phyloP scores from a whole-genome alignment of 768 basidiomycete genomes.

The Lactarius quietus region DNA sequence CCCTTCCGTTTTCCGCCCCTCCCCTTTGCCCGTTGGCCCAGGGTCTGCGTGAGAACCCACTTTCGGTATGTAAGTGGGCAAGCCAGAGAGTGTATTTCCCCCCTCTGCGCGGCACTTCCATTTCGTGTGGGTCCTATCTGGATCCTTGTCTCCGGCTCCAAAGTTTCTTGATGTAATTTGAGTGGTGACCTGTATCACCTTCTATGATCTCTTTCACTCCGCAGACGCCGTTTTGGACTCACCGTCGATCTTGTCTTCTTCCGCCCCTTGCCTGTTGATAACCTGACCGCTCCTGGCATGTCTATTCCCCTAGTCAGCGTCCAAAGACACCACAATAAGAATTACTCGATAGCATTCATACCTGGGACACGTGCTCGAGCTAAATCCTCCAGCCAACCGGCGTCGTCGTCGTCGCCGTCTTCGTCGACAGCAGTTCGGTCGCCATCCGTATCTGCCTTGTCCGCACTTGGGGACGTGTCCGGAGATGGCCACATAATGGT shows the following conservation, averaged over 20 bases:
- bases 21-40: slow-evolving; percentile 2
- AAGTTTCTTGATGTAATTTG: slow-evolving; percentile 7
- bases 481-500: slow-evolving; percentile 13
- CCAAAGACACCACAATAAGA: neutral
- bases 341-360: neutral
- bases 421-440: neutral
- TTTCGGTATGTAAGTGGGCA: slow-evolving; percentile 8
- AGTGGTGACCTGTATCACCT: slow-evolving; percentile 11
- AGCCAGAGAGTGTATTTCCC: slow-evolving; percentile 1
- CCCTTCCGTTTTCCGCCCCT: slow-evolving; percentile 3
- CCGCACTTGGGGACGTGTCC: slow-evolving; percentile 8
- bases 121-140: slow-evolving; percentile 18
- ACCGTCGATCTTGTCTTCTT: slow-evolving; percentile 15
- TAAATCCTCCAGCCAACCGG: neutral
- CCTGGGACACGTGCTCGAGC: neutral
- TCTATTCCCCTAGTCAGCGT: neutral
- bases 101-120: slow-evolving; percentile 15
- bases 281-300: neutral
- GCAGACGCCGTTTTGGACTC: slow-evolving; percentile 4
- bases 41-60: slow-evolving; percentile 3
- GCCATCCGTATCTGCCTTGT: neutral
- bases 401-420: neutral
- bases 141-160: slow-evolving; percentile 9
- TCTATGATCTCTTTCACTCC: neutral
- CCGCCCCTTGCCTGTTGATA: neutral